A percentile compares a stretch with the other conserved stretches of the same genome.
Conservation (phyloP, 805 yeast genomes). For the Millerago galiae region DNA sequence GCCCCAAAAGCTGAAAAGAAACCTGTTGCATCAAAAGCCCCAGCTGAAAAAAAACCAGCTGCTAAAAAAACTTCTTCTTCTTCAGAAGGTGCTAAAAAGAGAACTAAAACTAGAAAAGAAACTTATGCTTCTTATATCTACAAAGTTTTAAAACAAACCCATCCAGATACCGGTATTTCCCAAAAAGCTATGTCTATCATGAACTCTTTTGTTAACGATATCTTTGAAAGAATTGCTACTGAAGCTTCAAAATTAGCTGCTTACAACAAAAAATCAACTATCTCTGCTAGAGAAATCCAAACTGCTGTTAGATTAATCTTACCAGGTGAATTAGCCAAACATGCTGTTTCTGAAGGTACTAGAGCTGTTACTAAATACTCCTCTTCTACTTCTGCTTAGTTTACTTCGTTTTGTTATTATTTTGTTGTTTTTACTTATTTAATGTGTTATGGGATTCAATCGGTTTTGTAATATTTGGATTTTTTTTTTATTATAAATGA, state of each 20-base stretch:
- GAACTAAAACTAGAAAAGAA: slow-evolving; percentile 95
- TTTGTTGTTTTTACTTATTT: slow-evolving; percentile 9
- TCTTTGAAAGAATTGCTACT: slow-evolving; percentile 96
- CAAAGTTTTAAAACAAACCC: slow-evolving; percentile 98
- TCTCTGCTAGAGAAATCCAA: slow-evolving; percentile 97
- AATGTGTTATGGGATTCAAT: slow-evolving; percentile 13
- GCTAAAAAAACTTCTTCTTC: slow-evolving; percentile 77
- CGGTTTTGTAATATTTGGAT: slow-evolving; percentile 9
- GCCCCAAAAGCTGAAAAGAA: slow-evolving; percentile 61
- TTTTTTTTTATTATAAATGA: background rate
- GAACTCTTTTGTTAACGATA: slow-evolving; percentile 98
- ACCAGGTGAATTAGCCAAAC: slow-evolving; percentile 99
- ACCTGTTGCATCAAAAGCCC: slow-evolving; percentile 86
- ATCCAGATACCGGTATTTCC: slow-evolving; percentile 99
- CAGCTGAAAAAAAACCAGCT: slow-evolving; percentile 95
- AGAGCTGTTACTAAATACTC: slow-evolving; percentile 98
- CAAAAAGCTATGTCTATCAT: slow-evolving; percentile 97
- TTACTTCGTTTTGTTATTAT: slow-evolving; percentile 9
- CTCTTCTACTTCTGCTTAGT: slow-evolving; percentile 46
- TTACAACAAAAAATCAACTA: slow-evolving; percentile 97
- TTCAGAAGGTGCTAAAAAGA: slow-evolving; percentile 79
- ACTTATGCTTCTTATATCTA: slow-evolving; percentile 96
- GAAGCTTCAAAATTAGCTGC: slow-evolving; percentile 99
- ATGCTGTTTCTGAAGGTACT: slow-evolving; percentile 98
- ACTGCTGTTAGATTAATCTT: slow-evolving; percentile 97